Evolutionary conservation across 2,329 filamentous ascomycete genomes (phyloP), one percentile per base, ranked within the genome.

Genomic region (Chrysoporthe austroafricana): DNA sequence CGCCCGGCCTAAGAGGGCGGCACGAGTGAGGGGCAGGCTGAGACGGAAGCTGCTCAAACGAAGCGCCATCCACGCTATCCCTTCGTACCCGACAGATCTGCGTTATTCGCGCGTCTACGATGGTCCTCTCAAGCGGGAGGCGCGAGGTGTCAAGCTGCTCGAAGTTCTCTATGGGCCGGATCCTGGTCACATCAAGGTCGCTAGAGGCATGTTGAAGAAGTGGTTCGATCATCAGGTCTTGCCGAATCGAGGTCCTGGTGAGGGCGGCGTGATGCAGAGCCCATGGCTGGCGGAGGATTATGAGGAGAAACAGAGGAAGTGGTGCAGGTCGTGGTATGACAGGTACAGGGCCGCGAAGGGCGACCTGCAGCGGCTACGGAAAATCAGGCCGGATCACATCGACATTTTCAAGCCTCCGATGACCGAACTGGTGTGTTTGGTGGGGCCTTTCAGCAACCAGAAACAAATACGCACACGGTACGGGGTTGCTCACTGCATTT

Each of bases 121-220:
- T 18, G 80, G 79, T 2, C 77, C 78, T 2, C 70, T 81, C 16
- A 74, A 77, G 34, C 76, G 77, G 16, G 79, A 77, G 73, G 74
- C 77, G 21, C 73, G 75, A 6, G 76, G 76, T 63, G 73, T 75
- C 16, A 75, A 77, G 42, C 75, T 80, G 36, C 73, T 82, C 11
- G 76, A 78, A 36, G 74, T 78, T 43, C 79, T 82, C 77, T 84
- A 82, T 70, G 82, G 82, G 1, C 78, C 81, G 0, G 76, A 78
- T 34, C 73, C 74, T 39, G 72, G 76, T 8, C 73, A 76, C 8
- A 73, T 83, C 66, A 75, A 73, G 48, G 74, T 77, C 58, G 75
- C 77, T 36, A 77, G 79, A 73, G 75, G 74, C 39, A 73, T 83
- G 72, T 72, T 82, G 42, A 76, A 78, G 59, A 79, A 78, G n/a